Base-by-base conservation (phyloP, 805 yeast genomes). In the Wickerhamomyces canadensis region DNA sequence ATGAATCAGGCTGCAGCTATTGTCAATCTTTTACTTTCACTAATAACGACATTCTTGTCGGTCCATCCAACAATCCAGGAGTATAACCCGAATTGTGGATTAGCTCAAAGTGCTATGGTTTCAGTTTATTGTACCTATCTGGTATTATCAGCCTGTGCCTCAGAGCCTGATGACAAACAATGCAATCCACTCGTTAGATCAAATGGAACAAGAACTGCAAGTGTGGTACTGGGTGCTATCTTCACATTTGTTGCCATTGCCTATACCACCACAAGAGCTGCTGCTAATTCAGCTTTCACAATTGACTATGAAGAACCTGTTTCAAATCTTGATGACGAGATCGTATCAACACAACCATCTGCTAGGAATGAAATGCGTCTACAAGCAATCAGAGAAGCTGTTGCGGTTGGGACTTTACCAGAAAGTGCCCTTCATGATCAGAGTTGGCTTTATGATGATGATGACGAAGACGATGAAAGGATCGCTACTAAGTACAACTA, bases 81-180 rank as follows among this genome's bases (percentile, higher is more conserved):
- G 56, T 78, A 74, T 53, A 94, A 94, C 60, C 95, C 98, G 5
- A 85, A 84, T 49, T 95, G 96, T 2, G 99, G 98, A 2, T 67
- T 93, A 34, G 97, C 98, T 4, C 99, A 93, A 65, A 74, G 95
- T 10, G 88, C 96, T 13, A 89, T 94, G 89, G 98, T 95, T 26
- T 80, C 91, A 11, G 73, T 88, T 17, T 93, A 93, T 61, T 87
- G 98, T 60, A 84, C 97, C 0, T 93, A 93, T 56, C 66, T 93
- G 49, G 79, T 88, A 3, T 76, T 93, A 68, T 80, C 93, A 42
- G 98, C 98, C 0, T 94, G 93, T 49, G 82, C 96, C 1, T 80
- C 95, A 11, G 98, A 91, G 60, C 99, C 98, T 0, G 98, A 93
- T 62, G 98, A 91, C 64, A 78, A 72, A 55, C 67, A 69, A 50